These are phyloP conservation scores for Syzygium jambos DNA, from an alignment of 345 rosid genomes.

Conservation along the genomic window DNA sequence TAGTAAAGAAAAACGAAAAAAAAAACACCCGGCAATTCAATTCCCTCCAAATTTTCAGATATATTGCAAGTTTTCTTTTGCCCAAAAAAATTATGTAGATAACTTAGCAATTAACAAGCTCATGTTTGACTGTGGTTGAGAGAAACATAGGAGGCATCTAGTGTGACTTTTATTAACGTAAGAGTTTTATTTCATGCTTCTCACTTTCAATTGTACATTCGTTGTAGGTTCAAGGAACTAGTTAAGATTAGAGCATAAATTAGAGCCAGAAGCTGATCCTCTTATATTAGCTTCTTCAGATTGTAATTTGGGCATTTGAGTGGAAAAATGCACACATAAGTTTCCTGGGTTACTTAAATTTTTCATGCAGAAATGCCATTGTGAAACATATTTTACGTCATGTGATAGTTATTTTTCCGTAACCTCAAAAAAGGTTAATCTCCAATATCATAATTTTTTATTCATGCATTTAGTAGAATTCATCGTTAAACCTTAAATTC, in stretches of 20 bases:
- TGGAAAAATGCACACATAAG: not conserved
- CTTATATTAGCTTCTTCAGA: not conserved
- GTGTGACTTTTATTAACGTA: not conserved
- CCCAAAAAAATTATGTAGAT: not conserved
- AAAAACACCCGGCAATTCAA: not conserved
- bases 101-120: not conserved
- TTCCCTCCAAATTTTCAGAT: not conserved
- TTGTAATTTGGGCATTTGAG: not conserved
- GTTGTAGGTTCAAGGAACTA: not conserved
- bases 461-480: not conserved
- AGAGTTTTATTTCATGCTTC: not conserved
- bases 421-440: not conserved
- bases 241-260: not conserved
- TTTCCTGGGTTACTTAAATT: not conserved
- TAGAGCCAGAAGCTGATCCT: not conserved
- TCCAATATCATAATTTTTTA: not conserved
- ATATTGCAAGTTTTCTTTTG: not conserved
- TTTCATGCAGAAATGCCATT: not conserved
- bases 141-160: not conserved
- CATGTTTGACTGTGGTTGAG: not conserved
- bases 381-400: not conserved
- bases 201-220: not conserved
- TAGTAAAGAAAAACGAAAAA: not conserved
- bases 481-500: not conserved
- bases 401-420: not conserved